Base-by-base conservation (phyloP, 2,329 filamentous ascomycete genomes). In the Epichloe amarillans region DNA sequence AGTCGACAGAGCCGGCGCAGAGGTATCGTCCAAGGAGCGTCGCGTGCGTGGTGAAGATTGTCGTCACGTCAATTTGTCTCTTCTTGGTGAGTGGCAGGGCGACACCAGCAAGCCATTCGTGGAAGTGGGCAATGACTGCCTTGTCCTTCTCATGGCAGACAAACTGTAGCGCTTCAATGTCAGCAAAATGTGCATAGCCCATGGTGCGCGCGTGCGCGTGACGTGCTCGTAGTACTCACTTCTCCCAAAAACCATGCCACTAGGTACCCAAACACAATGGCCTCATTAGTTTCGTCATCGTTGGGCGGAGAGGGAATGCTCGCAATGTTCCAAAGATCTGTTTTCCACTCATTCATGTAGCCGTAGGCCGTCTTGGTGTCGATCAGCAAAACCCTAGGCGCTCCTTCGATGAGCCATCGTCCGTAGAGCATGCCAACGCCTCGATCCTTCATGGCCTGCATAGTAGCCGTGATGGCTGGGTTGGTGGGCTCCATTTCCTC, bases 211-310 rank as follows among this genome's bases (percentile, higher is more conserved):
- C 19, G 17, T 15, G 26, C 26, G 26, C 26, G 26, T 26, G 41
- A 23, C 23, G 12, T n/a, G 30, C 17, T 26, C 11, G 8, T 6
- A 38, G 11, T 46, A 64, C 76, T 62, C 73, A 95, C 90, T 82
- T 97, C 93, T 71, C 93, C 93, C 56, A 98, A 73, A 69, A 97
- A 97, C 93, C 93, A 98, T 35, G 93, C 90, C 43, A 97, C 88
- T 53, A 98, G 72, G 65, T 98, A 98, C 48, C 93, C 93, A 72
- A 97, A 97, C 41, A 97, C 88, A 64, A 97, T 93, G 40, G 93
- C 86, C 69, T 97, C 93, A 64, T 96, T 97, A 50, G 93, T 96
- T 74, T 98, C 93, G 49, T 90, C 84, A 63, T 98, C 93, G 56
- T 82, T 82, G 7, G 87, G 84, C 11, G 93, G 93, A 14, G 89